A percentile compares a stretch with the other conserved stretches of the same genome.
phyloP scores from a whole-genome alignment of 2,329 filamentous ascomycete species.

The Beauveria brongniartii region DNA sequence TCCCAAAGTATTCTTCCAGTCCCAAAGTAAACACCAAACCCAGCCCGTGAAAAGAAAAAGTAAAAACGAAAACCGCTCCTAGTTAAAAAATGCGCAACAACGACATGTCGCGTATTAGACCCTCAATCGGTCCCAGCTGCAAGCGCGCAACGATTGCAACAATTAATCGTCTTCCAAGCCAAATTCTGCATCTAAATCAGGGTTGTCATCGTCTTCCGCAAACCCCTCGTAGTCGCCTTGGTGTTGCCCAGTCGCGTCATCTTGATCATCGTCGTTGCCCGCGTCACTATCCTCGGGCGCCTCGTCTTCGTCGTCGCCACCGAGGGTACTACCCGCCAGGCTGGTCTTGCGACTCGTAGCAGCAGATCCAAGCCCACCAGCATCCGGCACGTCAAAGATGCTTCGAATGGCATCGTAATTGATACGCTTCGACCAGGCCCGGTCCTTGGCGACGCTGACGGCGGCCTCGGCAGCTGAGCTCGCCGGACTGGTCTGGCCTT shows the following conservation, averaged over 20 bases:
- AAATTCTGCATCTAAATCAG: slow-evolving; percentile 30
- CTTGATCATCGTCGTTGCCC: slow-evolving; percentile 27
- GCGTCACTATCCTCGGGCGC: slow-evolving; percentile 28
- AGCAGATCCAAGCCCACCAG: slow-evolving; percentile 39
- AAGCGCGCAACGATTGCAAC: too few relatives aligned
- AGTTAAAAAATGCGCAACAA: background rate
- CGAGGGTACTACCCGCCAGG: slow-evolving; percentile 27
- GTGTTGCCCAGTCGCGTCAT: slow-evolving; percentile 19
- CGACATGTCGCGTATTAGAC: too few relatives aligned
- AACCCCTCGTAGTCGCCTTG: slow-evolving; percentile 22
- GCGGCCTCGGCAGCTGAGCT: slow-evolving; percentile 63
- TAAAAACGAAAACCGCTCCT: too few relatives aligned
- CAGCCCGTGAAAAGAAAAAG: background rate
- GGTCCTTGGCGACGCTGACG: slow-evolving; percentile 57
- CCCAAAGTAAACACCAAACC: background rate
- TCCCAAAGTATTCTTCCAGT: background rate
- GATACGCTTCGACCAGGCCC: slow-evolving; percentile 65
- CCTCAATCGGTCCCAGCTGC: too few relatives aligned
- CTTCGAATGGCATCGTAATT: slow-evolving; percentile 59
- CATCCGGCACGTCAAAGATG: slow-evolving; percentile 43
- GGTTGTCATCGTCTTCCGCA: slow-evolving; percentile 30
- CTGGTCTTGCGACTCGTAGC: slow-evolving; percentile 39
- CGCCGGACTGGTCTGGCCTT: slow-evolving; percentile 57
- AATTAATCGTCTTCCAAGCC: slow-evolving; percentile 22
- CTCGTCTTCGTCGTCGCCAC: slow-evolving; percentile 27